Conservation (phyloP, 345 rosid genomes). For the Reutealis trisperma region DNA sequence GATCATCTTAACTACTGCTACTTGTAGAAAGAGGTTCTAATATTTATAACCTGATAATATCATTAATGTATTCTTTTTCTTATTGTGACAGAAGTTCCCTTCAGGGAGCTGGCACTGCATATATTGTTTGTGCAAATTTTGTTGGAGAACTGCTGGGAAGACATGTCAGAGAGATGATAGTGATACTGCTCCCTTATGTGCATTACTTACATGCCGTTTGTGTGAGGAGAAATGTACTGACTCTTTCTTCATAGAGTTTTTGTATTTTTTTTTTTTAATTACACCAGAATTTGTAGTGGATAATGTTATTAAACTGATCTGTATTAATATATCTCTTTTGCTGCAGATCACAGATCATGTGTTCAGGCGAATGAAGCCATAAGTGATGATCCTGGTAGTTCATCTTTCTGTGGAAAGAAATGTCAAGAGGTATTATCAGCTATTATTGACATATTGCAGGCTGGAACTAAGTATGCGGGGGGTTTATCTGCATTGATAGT, state of each 20-base stretch:
- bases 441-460: background rate
- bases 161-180: conserved; percentile 28
- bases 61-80: conserved; percentile 17
- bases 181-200: conserved; percentile 26
- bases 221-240: conserved; percentile 86
- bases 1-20: background rate
- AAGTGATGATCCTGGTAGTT: conserved; percentile 26
- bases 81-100: conserved; percentile 67
- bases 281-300: background rate
- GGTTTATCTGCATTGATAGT: background rate
- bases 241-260: conserved; percentile 14
- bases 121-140: conserved; percentile 85
- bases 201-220: conserved; percentile 49
- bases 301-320: background rate
- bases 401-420: conserved; percentile 71
- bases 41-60: background rate
- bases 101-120: conserved; percentile 87
- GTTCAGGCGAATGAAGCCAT: conserved; percentile 36
- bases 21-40: background rate
- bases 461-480: background rate
- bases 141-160: conserved; percentile 52
- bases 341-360: conserved; percentile 79
- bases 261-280: background rate
- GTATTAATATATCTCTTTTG: conserved; percentile 25
- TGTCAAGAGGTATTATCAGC: conserved; percentile 73